Percentiles rank a stretch among this genome's conserved stretches.
These are phyloP conservation scores for Fusarium chuoi DNA, from an alignment of 2,329 filamentous ascomycete genomes.

Conservation along the genomic window DNA sequence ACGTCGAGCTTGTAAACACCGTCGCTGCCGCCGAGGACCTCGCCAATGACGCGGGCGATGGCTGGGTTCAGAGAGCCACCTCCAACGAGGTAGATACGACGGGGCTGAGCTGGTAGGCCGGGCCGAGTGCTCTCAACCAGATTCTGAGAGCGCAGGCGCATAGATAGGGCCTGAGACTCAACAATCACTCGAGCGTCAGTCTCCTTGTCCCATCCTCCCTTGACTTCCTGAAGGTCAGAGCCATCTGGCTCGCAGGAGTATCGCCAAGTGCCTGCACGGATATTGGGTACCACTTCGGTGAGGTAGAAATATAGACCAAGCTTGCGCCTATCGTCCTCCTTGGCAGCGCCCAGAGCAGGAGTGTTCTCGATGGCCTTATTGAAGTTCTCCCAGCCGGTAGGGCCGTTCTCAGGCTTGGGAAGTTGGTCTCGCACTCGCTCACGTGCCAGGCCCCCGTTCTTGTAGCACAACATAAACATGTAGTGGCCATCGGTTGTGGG, in stretches of 20 bases:
- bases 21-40: slow-evolving; percentile 88
- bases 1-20: slow-evolving; percentile 95
- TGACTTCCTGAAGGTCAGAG: slow-evolving; percentile 56
- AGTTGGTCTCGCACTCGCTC: slow-evolving; percentile 89
- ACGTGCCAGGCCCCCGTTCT: slow-evolving; percentile 93
- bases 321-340: slow-evolving; percentile 69
- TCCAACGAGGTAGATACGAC: slow-evolving; percentile 92
- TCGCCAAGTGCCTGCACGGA: slow-evolving; percentile 86
- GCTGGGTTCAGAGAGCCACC: slow-evolving; percentile 91
- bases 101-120: slow-evolving; percentile 80
- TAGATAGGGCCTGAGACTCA: slow-evolving; percentile 93
- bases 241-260: slow-evolving; percentile 72
- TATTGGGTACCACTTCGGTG: slow-evolving; percentile 94
- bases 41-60: slow-evolving; percentile 84
- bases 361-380: slow-evolving; percentile 77
- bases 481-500: slow-evolving; percentile 89
- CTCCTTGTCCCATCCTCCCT: slow-evolving; percentile 58
- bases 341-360: slow-evolving; percentile 73
- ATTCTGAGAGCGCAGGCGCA: slow-evolving; percentile 83
- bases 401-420: slow-evolving; percentile 59
- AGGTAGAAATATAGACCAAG: slow-evolving; percentile 95
- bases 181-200: slow-evolving; percentile 88
- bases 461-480: slow-evolving; percentile 99
- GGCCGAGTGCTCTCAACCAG: slow-evolving; percentile 70
- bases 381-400: slow-evolving; percentile 80